Evolutionary conservation across 2,329 filamentous ascomycete genomes (phyloP).

Genomic region (Bipolaris oryzae): DNA sequence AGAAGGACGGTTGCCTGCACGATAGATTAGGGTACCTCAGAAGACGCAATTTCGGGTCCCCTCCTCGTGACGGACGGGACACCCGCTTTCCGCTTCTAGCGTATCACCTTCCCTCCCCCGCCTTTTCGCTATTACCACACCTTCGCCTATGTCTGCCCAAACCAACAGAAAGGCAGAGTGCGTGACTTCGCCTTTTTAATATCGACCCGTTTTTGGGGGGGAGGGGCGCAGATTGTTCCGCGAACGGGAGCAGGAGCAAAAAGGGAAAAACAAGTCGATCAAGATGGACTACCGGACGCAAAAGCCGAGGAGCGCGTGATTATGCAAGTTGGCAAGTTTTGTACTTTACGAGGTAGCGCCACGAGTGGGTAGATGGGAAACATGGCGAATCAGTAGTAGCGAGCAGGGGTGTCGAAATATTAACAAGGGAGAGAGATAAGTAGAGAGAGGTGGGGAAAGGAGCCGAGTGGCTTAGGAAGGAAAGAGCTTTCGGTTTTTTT

Average conservation of each 20-base stretch:
- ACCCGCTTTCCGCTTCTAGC: background rate
- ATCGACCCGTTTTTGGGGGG: background rate
- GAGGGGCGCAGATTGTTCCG: background rate
- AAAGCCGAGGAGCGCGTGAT: background rate
- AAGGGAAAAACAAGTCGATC: background rate
- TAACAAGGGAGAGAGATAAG: background rate
- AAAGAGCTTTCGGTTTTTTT: background rate
- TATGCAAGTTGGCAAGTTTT: background rate
- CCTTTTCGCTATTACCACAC: background rate
- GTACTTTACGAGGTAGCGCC: conserved; percentile 9
- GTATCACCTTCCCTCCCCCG: background rate
- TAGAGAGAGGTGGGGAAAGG: background rate
- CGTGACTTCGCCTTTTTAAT: conserved; percentile 9
- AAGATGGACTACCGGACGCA: background rate
- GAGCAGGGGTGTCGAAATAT: background rate
- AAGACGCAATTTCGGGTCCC: conserved; percentile 13
- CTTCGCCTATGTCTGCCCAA: background rate
- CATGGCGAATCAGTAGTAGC: conserved; percentile 22
- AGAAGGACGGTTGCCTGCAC: background rate
- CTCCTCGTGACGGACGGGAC: conserved; percentile 6
- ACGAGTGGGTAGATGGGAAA: conserved; percentile 19
- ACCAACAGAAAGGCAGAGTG: background rate
- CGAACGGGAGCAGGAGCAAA: background rate
- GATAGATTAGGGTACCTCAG: conserved; percentile 5
- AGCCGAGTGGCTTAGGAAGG: background rate